Evolutionary conservation across 371 early-diverging fungal genomes (phyloP).

Genomic region (Mortierella polycephala): DNA sequence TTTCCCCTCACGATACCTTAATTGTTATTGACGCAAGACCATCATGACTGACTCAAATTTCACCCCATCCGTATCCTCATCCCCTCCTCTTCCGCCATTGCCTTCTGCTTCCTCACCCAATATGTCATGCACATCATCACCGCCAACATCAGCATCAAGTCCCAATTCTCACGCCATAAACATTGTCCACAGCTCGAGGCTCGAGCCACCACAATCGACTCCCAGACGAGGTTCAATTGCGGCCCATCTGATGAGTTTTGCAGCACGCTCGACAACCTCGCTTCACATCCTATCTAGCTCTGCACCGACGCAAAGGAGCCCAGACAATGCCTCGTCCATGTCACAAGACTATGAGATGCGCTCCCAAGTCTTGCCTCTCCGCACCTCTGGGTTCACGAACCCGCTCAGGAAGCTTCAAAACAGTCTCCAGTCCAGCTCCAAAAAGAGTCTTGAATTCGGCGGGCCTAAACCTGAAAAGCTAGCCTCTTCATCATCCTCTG

Average conservation of each 20-base stretch:
- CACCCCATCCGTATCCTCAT: not conserved
- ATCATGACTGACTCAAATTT: slow-evolving; percentile 12
- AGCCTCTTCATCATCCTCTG: slow-evolving; percentile 37
- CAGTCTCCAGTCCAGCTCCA: slow-evolving; percentile 22
- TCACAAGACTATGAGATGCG: slow-evolving; percentile 18
- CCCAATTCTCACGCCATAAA: slow-evolving; percentile 29
- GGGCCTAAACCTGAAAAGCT: slow-evolving; percentile 18
- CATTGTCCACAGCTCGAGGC: slow-evolving; percentile 14
- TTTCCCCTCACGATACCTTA: slow-evolving; percentile 1
- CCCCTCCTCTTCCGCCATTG: slow-evolving; percentile 10
- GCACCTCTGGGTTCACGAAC: slow-evolving; percentile 40
- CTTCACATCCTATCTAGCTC: slow-evolving; percentile 44
- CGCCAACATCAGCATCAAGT: slow-evolving; percentile 6
- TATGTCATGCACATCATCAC: slow-evolving; percentile 7
- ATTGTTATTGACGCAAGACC: not conserved
- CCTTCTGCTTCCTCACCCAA: slow-evolving; percentile 4
- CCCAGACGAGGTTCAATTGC: slow-evolving; percentile 49
- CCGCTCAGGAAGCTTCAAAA: slow-evolving; percentile 47
- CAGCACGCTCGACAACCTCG: slow-evolving; percentile 39
- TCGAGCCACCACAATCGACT: slow-evolving; percentile 20
- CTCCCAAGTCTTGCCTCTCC: slow-evolving; percentile 25
- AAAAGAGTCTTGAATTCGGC: slow-evolving; percentile 20
- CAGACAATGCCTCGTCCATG: slow-evolving; percentile 8
- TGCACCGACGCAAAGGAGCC: slow-evolving; percentile 19
- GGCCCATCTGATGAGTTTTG: slow-evolving; percentile 41